Percentiles rank a stretch among this genome's conserved stretches.
These are phyloP conservation scores for Sporisorium scitamineum DNA, from an alignment of 1,284 basidiomycete species.

Conservation along the genomic window DNA sequence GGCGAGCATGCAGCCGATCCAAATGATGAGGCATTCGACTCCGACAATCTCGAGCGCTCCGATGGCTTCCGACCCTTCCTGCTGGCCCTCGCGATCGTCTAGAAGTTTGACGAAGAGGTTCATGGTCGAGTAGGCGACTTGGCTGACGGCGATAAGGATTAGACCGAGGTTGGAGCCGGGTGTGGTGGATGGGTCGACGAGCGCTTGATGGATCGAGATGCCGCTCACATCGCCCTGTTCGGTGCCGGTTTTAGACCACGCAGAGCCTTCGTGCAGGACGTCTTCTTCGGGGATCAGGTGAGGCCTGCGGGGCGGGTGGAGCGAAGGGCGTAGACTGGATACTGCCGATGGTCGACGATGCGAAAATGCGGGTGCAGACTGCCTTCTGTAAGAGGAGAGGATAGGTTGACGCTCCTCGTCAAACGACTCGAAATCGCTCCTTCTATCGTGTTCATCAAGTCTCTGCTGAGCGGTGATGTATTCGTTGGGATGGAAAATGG, in stretches of 20 bases:
- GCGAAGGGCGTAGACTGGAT: slow-evolving; percentile 25
- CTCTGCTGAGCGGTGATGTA: slow-evolving; percentile 41
- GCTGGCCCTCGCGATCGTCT: slow-evolving; percentile 41
- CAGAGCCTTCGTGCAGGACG: slow-evolving; percentile 20
- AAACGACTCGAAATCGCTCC: slow-evolving; percentile 28
- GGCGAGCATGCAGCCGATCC: slow-evolving; percentile 63
- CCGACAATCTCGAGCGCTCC: slow-evolving; percentile 71
- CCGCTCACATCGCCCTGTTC: slow-evolving; percentile 27
- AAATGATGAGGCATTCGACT: slow-evolving; percentile 73
- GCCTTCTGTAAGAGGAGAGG: slow-evolving; percentile 16
- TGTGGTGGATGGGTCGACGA: slow-evolving; percentile 34
- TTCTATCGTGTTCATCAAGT: slow-evolving; percentile 22
- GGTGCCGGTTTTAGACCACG: slow-evolving; percentile 25
- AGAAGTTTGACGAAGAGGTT: slow-evolving; percentile 76
- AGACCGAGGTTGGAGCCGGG: slow-evolving; percentile 52
- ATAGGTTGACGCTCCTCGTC: slow-evolving; percentile 38
- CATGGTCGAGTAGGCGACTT: slow-evolving; percentile 70
- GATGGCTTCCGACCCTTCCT: slow-evolving; percentile 17
- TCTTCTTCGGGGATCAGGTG: slow-evolving; percentile 28
- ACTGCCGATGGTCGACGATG: slow-evolving; percentile 30
- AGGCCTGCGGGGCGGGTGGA: slow-evolving; percentile 16
- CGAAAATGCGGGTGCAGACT: slow-evolving; percentile 21
- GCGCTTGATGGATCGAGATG: slow-evolving; percentile 46
- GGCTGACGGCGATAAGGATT: slow-evolving; percentile 47
- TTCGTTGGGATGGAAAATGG: slow-evolving; percentile 50